These are phyloP conservation scores for Globisporangium rhizosaccharum DNA, from an alignment of 352 stramenopile species.

Conservation along the genomic window DNA sequence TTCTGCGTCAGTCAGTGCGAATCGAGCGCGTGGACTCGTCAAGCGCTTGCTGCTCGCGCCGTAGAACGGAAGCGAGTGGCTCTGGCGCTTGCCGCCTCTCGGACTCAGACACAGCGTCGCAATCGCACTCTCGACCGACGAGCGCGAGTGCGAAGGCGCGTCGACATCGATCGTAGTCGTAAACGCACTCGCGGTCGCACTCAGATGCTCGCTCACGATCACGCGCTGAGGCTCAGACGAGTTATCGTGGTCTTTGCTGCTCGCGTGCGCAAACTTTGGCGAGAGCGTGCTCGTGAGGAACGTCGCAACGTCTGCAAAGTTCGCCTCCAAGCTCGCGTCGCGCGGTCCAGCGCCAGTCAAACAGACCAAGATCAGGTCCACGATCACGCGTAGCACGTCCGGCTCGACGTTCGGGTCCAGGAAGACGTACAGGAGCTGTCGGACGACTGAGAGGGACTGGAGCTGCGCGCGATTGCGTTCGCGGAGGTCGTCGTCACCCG, in stretches of 20 bases:
- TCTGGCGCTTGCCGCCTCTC: conserved; percentile 4
- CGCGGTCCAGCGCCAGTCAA: conserved; percentile 33
- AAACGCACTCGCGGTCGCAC: neutral
- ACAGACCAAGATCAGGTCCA: conserved; percentile 62
- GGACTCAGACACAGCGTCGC: conserved; percentile 14
- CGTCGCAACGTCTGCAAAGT: conserved; percentile 60
- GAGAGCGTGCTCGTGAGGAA: conserved; percentile 59
- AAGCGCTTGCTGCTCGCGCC: neutral
- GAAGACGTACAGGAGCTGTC: conserved; percentile 67
- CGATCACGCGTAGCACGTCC: conserved; percentile 53
- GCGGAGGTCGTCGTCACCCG: conserved; percentile 35
- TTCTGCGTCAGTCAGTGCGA: neutral
- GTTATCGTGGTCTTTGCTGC: conserved; percentile 6
- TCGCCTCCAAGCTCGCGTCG: conserved; percentile 34
- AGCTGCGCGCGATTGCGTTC: conserved; percentile 57
- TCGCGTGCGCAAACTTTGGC: conserved; percentile 32
- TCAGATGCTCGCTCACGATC: neutral
- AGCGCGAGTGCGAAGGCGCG: neutral
- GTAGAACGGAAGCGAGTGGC: neutral
- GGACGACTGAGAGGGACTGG: conserved; percentile 56
- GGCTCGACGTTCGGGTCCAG: conserved; percentile 42
- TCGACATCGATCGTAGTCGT: too few species aligned
- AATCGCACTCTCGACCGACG: neutral
- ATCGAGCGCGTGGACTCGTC: neutral
- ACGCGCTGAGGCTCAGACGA: neutral